Percentiles rank a stretch among this genome's conserved stretches.
phyloP scores from a whole-genome alignment of 2,329 filamentous ascomycete genomes.

The Ophiocordyceps camponoti-leonardi region DNA sequence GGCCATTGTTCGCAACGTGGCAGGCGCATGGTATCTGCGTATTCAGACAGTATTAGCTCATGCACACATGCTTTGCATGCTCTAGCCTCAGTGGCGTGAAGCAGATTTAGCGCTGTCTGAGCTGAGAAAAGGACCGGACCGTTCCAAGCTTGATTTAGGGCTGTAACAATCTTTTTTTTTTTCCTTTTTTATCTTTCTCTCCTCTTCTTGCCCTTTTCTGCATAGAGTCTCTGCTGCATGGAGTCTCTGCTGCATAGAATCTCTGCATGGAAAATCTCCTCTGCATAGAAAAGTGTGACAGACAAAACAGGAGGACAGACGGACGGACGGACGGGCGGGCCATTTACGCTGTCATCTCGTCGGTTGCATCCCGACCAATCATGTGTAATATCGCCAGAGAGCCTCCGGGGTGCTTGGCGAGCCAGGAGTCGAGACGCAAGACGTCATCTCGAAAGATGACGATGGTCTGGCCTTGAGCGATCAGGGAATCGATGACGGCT shows the following conservation, averaged over 20 bases:
- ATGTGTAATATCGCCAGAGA: conserved; percentile 84
- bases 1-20: conserved; percentile 10
- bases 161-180: no score
- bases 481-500: conserved; percentile 46
- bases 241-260: background rate
- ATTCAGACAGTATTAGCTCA: background rate
- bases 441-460: conserved; percentile 70
- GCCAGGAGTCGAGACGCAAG: conserved; percentile 75
- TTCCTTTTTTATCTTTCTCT: no score
- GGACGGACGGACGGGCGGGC: background rate
- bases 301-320: background rate
- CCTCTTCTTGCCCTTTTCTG: no score
- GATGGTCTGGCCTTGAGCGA: conserved; percentile 64
- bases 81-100: background rate
- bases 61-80: no score
- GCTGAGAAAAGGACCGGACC: background rate
- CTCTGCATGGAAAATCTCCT: no score
- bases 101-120: background rate
- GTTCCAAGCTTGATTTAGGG: background rate
- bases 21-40: background rate
- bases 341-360: conserved; percentile 71
- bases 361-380: conserved; percentile 84
- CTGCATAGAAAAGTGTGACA: background rate
- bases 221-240: background rate
- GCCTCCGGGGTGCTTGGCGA: conserved; percentile 81